phyloP scores from a whole-genome alignment of 1,284 basidiomycete genomes.

The Sparassis latifolia region DNA sequence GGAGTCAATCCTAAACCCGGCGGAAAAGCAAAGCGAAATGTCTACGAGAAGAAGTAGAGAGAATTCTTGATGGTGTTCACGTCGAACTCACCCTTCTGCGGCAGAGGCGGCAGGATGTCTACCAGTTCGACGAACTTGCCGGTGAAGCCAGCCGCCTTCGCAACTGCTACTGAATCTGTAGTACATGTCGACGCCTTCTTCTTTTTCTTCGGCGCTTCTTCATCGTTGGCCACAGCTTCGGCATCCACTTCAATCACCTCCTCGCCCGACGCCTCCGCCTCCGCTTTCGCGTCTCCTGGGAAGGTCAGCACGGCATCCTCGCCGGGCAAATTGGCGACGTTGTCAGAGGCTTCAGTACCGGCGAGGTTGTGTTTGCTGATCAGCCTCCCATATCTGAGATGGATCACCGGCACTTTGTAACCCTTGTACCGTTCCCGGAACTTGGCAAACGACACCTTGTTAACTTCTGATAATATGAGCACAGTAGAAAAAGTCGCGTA shows the following conservation, averaged over 20 bases:
- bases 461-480: neutral
- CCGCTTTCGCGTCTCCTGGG: conserved; percentile 12
- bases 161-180: conserved; percentile 12
- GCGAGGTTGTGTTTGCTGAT: conserved; percentile 30
- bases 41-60: conserved; percentile 85
- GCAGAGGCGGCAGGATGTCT: conserved; percentile 79
- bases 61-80: conserved; percentile 81
- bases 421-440: conserved; percentile 76
- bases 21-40: too few relatives aligned
- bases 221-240: too few relatives aligned
- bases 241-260: too few relatives aligned
- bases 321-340: conserved; percentile 10
- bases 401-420: conserved; percentile 66
- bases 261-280: conserved; percentile 2
- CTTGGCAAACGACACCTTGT: conserved; percentile 28
- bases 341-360: conserved; percentile 5
- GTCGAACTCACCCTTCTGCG: conserved; percentile 84
- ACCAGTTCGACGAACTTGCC: conserved; percentile 69
- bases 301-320: conserved; percentile 3
- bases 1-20: too few relatives aligned
- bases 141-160: conserved; percentile 15
- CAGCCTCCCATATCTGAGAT: conserved; percentile 32
- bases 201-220: conserved; percentile 5
- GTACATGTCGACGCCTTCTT: conserved; percentile 4
- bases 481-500: conserved; percentile 21